Base-by-base conservation (phyloP, 2,329 filamentous ascomycete genomes). In the Sporothrix phasma region DNA sequence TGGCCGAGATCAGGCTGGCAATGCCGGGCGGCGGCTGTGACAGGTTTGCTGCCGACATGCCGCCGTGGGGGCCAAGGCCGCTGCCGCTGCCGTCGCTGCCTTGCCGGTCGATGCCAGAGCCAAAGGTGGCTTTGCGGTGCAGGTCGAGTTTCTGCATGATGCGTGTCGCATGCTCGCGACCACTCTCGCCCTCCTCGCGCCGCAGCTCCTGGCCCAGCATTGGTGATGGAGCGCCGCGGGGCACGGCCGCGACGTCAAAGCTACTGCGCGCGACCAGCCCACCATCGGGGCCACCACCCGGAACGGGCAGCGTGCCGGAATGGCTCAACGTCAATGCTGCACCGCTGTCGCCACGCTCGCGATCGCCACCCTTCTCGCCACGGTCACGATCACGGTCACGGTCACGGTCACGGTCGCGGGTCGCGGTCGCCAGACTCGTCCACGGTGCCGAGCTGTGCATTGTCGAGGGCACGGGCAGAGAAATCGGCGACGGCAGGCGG, bases 81-180 rank as follows among this genome's bases (percentile, higher is more conserved):
- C 34, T 15, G 7, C 34, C 10, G 7, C 34, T 13, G 10, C 15
- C 15, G 24, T 37, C 41, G 17, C 77, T 22, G 76, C 73, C 34
- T 29, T 46, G 15, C 49, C 47, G n/a, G 26, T 45, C 51, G 5
- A 24, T n/a, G 1, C 56, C 53, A 1, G 54, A 26, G 2, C 46
- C 54, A 37, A 87, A 83, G 6, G 86, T 84, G 43, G 87, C 81
- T 72, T 93, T 95, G 68, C 93, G 86, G 74, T 95, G 90, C 64
- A 96, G 80, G 74, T 97, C 93, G 51, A 97, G 82, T 74, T 92
- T 96, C 73, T 95, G 90, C 73, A 97, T 97, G 67, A 97, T 91
- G 66, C 92, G 86, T 22, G 90, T 85, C 8, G 90, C 89, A 73
- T 94, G 91, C 66, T 95, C 92, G 66, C 89, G 83, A 64, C 87